These are phyloP conservation scores for Tanacetum coccineum DNA, from an alignment of 129 eudicot genomes.

Conservation along the genomic window DNA sequence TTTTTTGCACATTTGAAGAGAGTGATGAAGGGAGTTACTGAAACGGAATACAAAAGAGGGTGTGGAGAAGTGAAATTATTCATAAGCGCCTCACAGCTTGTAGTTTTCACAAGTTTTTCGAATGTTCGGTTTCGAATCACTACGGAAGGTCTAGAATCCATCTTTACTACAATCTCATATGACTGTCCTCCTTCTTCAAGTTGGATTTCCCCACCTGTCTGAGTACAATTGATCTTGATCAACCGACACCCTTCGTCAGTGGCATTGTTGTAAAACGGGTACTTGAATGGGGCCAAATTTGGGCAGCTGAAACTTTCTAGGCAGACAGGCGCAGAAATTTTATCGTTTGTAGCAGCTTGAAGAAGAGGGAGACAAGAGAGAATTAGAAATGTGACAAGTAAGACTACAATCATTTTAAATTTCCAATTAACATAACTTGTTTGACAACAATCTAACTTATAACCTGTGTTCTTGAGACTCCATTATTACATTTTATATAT, in stretches of 20 bases:
- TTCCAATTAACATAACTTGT: neutral
- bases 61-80: slow-evolving; percentile 11
- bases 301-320: neutral
- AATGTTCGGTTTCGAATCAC: neutral
- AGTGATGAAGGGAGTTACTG: slow-evolving; percentile 14
- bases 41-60: slow-evolving; percentile 26
- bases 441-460: no score
- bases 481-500: no score
- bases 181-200: neutral
- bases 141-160: neutral
- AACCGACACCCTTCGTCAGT: neutral
- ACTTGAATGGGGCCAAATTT: no score
- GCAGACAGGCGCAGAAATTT: neutral
- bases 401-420: no score
- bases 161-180: neutral
- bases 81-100: slow-evolving; percentile 23
- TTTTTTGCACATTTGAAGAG: slow-evolving; percentile 33
- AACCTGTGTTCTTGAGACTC: no score
- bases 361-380: no score
- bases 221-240: slow-evolving; percentile 11
- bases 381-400: neutral
- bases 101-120: neutral
- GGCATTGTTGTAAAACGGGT: neutral
- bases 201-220: neutral
- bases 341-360: neutral